These are phyloP conservation scores for Umbelopsis vinacea DNA, from an alignment of 192 early-diverging fungal genomes.

Conservation along the genomic window DNA sequence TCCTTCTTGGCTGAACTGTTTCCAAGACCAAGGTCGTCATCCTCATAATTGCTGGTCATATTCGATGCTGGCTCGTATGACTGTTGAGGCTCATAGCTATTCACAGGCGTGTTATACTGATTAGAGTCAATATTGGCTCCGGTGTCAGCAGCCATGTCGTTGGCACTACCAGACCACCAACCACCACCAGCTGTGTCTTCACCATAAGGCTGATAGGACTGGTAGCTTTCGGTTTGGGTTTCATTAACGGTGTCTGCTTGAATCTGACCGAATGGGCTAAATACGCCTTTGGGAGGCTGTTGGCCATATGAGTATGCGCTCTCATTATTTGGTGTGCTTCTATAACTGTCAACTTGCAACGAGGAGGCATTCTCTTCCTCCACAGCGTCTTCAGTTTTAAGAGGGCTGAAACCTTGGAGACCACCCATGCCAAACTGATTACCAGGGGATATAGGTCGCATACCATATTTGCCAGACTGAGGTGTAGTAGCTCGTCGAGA, in stretches of 20 bases:
- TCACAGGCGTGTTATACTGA: slow-evolving; percentile 18
- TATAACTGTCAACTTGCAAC: slow-evolving; percentile 6
- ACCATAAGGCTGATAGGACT: slow-evolving; percentile 18
- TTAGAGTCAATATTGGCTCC: slow-evolving; percentile 50
- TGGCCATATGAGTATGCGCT: slow-evolving; percentile 19
- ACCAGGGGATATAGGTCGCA: neutral
- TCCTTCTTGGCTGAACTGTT: slow-evolving; percentile 49
- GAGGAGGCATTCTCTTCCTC: neutral
- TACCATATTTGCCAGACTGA: slow-evolving; percentile 1
- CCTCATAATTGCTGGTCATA: slow-evolving; percentile 41
- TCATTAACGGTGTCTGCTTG: slow-evolving; percentile 26
- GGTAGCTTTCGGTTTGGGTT: neutral
- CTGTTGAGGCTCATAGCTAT: slow-evolving; percentile 20
- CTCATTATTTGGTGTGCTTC: slow-evolving; percentile 1
- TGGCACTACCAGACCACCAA: slow-evolving; percentile 49
- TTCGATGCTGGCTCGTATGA: neutral
- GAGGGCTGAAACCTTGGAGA: slow-evolving; percentile 21
- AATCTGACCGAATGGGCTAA: slow-evolving; percentile 9
- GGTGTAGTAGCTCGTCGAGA: slow-evolving; percentile 34
- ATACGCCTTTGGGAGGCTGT: slow-evolving; percentile 20
- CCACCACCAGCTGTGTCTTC: slow-evolving; percentile 49
- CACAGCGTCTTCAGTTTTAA: slow-evolving; percentile 3
- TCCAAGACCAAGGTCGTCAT: slow-evolving; percentile 68
- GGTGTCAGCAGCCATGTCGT: slow-evolving; percentile 34
- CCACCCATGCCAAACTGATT: neutral